phyloP scores from a whole-genome alignment of 805 yeast species.

The Yarrowia bubula region DNA sequence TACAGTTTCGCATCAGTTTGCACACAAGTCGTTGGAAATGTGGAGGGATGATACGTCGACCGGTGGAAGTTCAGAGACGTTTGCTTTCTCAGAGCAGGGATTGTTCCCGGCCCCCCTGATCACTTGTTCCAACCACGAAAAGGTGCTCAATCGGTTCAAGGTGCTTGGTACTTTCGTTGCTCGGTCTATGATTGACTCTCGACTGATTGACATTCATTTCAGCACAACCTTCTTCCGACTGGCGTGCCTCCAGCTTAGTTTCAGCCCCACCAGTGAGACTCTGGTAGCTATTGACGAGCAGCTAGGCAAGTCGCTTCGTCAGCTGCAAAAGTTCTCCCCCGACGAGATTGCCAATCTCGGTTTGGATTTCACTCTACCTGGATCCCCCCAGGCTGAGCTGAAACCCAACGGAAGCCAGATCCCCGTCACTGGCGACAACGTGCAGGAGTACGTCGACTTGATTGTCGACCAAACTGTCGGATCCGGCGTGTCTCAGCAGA shows the following conservation, averaged over 20 bases:
- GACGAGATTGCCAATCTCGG: conserved; percentile 50
- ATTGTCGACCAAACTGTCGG: conserved; percentile 61
- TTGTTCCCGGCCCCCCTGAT: conserved; percentile 71
- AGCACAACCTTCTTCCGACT: conserved; percentile 67
- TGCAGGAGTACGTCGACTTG: conserved; percentile 54
- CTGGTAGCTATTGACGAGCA: conserved; percentile 55
- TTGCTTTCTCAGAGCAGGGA: conserved; percentile 49
- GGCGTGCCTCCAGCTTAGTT: conserved; percentile 33
- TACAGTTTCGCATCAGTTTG: conserved; percentile 70
- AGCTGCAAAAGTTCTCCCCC: conserved; percentile 47
- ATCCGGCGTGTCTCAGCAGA: conserved; percentile 62
- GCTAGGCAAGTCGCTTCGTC: conserved; percentile 57
- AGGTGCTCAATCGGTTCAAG: conserved; percentile 52
- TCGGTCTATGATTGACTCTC: conserved; percentile 79
- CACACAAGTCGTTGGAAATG: conserved; percentile 53
- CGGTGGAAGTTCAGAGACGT: conserved; percentile 35
- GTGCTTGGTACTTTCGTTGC: conserved; percentile 82
- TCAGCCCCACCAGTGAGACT: conserved; percentile 39
- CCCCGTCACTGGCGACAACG: conserved; percentile 51
- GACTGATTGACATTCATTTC: conserved; percentile 80
- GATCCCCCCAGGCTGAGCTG: conserved; percentile 60
- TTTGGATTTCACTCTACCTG: conserved; percentile 73
- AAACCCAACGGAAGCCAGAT: conserved; percentile 54
- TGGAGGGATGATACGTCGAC: conserved; percentile 55
- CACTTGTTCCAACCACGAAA: conserved; percentile 31